phyloP scores from a whole-genome alignment of 2,329 filamentous ascomycete genomes.

The Botrytis hyacinthi region DNA sequence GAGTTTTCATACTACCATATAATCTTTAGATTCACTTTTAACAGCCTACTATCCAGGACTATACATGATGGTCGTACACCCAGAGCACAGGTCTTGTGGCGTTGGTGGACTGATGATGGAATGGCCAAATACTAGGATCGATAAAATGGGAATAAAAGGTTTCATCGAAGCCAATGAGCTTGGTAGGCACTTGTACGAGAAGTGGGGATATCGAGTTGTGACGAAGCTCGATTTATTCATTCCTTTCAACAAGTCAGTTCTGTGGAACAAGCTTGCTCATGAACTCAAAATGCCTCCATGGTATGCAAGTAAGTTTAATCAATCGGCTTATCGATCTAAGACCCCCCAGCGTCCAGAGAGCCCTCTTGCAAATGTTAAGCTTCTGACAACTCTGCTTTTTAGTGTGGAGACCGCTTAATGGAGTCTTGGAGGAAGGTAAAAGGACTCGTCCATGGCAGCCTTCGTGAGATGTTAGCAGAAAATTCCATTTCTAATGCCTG shows the following conservation, averaged over 20 bases:
- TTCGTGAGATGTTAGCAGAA: neutral
- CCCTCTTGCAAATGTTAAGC: accelerated
- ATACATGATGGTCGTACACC: slow-evolving; percentile 8
- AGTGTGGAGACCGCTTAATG: neutral
- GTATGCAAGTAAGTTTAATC: neutral
- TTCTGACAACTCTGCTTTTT: neutral
- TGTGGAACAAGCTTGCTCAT: slow-evolving; percentile 12
- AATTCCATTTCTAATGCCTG: accelerated
- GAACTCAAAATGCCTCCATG: neutral
- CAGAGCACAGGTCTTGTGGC: neutral
- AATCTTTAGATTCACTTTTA: neutral
- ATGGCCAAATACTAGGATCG: neutral
- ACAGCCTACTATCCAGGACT: neutral
- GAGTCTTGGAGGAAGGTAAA: neutral
- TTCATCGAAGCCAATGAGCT: slow-evolving; percentile 8
- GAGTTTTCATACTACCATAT: neutral
- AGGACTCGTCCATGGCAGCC: neutral
- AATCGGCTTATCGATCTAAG: neutral
- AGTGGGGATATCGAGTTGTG: slow-evolving; percentile 8
- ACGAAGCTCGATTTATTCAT: slow-evolving; percentile 10
- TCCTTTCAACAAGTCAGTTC: neutral
- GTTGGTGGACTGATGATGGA: slow-evolving; percentile 15
- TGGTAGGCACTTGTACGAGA: slow-evolving; percentile 1
- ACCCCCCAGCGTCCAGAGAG: no score
- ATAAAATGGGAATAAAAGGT: neutral